phyloP scores from a whole-genome alignment of 345 rosid species.

The Eucalyptus tenuipes region DNA sequence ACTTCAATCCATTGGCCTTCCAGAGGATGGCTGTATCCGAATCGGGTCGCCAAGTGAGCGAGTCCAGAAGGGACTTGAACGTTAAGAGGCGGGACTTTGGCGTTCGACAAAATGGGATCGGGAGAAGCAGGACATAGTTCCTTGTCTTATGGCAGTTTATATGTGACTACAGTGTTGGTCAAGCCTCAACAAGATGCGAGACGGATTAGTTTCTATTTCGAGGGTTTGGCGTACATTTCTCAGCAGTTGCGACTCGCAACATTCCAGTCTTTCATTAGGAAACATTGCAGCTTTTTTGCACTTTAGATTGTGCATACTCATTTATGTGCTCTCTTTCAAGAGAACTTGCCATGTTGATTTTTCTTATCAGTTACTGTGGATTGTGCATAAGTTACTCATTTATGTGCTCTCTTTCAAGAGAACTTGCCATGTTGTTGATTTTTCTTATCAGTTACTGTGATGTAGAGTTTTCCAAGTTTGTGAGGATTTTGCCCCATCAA shows the following conservation, averaged over 20 bases:
- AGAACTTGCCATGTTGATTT: not conserved
- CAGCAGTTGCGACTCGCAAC: slow-evolving; percentile 28
- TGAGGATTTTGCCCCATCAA: not conserved
- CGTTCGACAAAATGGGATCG: slow-evolving; percentile 12
- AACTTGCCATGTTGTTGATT: not conserved
- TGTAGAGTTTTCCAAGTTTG: not conserved
- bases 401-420: not conserved
- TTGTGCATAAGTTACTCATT: not conserved
- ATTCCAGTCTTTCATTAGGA: not conserved
- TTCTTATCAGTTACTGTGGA: not conserved
- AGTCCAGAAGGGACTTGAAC: slow-evolving; percentile 13
- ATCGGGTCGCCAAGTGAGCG: slow-evolving; percentile 3
- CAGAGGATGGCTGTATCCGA: slow-evolving; percentile 8
- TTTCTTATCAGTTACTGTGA: not conserved
- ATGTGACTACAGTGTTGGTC: not conserved
- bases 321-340: not conserved
- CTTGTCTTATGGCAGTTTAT: not conserved
- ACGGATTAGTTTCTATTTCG: not conserved
- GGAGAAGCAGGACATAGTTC: slow-evolving; percentile 14
- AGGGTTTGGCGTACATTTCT: not conserved
- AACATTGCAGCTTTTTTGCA: not conserved
- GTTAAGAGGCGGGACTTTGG: slow-evolving; percentile 17
- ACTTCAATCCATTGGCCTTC: slow-evolving; percentile 12
- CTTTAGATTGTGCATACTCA: not conserved
- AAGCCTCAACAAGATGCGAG: not conserved